Conservation (phyloP, 2,329 filamentous ascomycete species). For the Emergomyces africanus region DNA sequence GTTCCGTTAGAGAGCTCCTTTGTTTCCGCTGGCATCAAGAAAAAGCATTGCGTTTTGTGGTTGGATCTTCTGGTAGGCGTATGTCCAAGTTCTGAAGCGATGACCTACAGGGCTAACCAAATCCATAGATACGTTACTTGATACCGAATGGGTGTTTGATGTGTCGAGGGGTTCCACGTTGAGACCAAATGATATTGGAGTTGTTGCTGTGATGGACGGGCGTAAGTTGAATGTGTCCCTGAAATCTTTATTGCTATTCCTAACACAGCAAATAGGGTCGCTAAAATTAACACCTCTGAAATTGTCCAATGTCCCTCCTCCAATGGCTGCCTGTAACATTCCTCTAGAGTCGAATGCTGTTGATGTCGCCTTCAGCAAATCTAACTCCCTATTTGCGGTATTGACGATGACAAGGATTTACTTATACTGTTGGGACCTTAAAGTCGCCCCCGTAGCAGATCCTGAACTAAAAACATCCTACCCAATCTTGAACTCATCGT, state of each 20-base stretch:
- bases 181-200: conserved; percentile 63
- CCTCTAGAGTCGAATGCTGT: conserved; percentile 48
- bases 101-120: neutral
- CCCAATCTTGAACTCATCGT: conserved; percentile 20
- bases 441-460: conserved; percentile 25
- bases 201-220: conserved; percentile 77
- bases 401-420: conserved; percentile 55
- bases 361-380: conserved; percentile 61
- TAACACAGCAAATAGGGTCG: conserved; percentile 30
- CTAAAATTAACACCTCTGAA: conserved; percentile 79
- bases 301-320: conserved; percentile 75
- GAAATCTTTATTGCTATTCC: conserved; percentile 1
- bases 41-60: conserved; percentile 56
- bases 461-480: conserved; percentile 28
- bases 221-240: conserved; percentile 27
- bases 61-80: conserved; percentile 38
- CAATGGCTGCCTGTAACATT: conserved; percentile 76
- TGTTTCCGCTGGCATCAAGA: conserved; percentile 67
- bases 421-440: conserved; percentile 56
- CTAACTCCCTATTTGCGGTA: conserved; percentile 55
- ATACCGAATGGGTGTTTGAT: conserved; percentile 55
- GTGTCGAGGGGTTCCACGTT: conserved; percentile 55
- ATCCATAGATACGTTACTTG: conserved; percentile 36
- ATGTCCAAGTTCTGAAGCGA: neutral
- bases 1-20: conserved; percentile 13